phyloP scores from a whole-genome alignment of 345 rosid genomes.

The Hibiscus mutabilis region DNA sequence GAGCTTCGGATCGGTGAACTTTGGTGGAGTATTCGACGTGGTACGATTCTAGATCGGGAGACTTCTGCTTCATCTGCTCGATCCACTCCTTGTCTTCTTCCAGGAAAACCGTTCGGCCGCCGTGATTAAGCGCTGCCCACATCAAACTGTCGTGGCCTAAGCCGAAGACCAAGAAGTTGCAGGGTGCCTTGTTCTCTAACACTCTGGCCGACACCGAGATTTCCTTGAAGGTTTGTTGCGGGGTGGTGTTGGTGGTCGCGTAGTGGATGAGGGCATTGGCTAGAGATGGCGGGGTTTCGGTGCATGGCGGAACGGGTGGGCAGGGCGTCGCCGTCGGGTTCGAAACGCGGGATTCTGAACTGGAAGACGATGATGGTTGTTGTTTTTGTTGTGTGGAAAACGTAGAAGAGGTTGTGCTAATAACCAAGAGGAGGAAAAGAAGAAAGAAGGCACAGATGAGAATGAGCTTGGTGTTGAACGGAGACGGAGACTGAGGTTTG shows the following conservation, averaged over 20 bases:
- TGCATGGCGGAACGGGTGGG: slow-evolving; percentile 21
- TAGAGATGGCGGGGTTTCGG: slow-evolving; percentile 50
- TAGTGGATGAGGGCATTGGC: slow-evolving; percentile 74
- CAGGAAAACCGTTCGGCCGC: slow-evolving; percentile 72
- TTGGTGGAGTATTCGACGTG: slow-evolving; percentile 71
- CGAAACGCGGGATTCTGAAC: neutral
- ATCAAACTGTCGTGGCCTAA: slow-evolving; percentile 87
- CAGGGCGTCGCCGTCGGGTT: neutral
- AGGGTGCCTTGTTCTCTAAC: slow-evolving; percentile 63
- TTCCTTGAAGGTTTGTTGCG: slow-evolving; percentile 73
- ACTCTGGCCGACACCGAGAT: slow-evolving; percentile 52
- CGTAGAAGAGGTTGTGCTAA: neutral
- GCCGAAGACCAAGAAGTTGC: slow-evolving; percentile 91
- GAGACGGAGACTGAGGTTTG: slow-evolving; percentile 3
- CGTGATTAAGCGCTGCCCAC: slow-evolving; percentile 85
- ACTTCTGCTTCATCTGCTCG: slow-evolving; percentile 48
- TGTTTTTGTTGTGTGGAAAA: neutral
- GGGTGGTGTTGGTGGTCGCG: slow-evolving; percentile 78
- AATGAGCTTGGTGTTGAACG: slow-evolving; percentile 2
- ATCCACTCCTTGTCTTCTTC: slow-evolving; percentile 94
- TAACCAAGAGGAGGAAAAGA: neutral
- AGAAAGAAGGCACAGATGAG: slow-evolving; percentile 9
- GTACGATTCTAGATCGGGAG: slow-evolving; percentile 65
- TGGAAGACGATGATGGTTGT: neutral
- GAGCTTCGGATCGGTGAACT: slow-evolving; percentile 60